Conservation (phyloP, 2,329 filamentous ascomycete species). For the Trichoderma endophyticum region DNA sequence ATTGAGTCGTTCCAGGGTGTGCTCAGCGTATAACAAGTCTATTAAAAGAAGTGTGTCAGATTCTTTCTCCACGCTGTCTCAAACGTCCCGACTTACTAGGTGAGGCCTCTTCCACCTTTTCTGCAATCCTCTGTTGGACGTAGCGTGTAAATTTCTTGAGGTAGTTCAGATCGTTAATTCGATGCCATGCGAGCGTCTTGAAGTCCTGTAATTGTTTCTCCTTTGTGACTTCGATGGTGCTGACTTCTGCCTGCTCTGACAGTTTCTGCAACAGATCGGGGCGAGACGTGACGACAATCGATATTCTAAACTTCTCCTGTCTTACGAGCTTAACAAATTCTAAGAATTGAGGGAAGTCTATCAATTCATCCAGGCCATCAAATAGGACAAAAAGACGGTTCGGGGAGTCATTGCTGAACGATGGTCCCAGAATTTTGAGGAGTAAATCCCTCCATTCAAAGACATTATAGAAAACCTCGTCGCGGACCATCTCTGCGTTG, state of each 20-base stretch:
- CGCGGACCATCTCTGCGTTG: conserved; percentile 27
- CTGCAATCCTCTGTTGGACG: conserved; percentile 30
- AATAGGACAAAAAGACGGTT: conserved; percentile 29
- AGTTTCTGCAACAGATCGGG: conserved; percentile 17
- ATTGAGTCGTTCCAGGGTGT: conserved; percentile 32
- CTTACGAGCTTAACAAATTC: conserved; percentile 27
- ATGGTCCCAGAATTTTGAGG: conserved; percentile 25
- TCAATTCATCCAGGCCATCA: conserved; percentile 34
- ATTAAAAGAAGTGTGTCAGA: background rate
- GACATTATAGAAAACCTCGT: conserved; percentile 22
- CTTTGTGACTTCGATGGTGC: conserved; percentile 25
- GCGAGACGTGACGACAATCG: conserved; percentile 28
- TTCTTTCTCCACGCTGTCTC: background rate
- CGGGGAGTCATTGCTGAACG: conserved; percentile 24
- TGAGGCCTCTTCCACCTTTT: conserved; percentile 29
- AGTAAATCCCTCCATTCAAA: conserved; percentile 23
- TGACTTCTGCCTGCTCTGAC: conserved; percentile 11
- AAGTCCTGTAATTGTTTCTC: conserved; percentile 31
- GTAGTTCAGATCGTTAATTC: conserved; percentile 26
- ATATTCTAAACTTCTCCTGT: conserved; percentile 27
- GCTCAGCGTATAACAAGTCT: conserved; percentile 38
- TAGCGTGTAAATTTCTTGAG: conserved; percentile 29
- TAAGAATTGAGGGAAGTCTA: conserved; percentile 16
- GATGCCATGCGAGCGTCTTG: conserved; percentile 27
- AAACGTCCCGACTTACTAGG: conserved; percentile 28